phyloP scores from a whole-genome alignment of 306 rosid genomes.

The Acacia acuminata region DNA sequence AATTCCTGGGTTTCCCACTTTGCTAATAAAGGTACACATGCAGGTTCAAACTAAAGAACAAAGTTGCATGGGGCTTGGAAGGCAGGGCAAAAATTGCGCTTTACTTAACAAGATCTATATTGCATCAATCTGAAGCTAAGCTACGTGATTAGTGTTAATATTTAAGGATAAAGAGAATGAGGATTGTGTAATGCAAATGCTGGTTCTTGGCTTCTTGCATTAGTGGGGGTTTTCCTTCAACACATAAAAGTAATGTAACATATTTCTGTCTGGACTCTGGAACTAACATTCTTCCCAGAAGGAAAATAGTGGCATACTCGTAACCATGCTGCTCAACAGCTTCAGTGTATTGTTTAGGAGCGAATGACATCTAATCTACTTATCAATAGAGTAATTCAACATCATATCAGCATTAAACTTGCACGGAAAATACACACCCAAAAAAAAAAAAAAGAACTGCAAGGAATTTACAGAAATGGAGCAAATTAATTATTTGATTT shows the following conservation, averaged over 20 bases:
- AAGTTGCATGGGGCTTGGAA: neutral
- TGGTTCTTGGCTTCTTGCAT: neutral
- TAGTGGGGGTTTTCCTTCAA: neutral
- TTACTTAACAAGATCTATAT: neutral
- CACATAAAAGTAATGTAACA: neutral
- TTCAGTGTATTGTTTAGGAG: neutral
- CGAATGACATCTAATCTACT: neutral
- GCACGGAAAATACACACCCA: neutral
- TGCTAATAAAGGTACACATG: neutral
- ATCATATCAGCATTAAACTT: neutral
- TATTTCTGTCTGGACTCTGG: neutral
- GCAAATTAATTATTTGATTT: neutral
- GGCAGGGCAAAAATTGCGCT: neutral
- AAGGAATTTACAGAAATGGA: neutral
- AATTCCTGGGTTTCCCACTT: neutral
- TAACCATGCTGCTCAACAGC: neutral
- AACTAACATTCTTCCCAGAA: neutral
- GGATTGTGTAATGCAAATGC: neutral
- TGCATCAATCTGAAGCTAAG: neutral
- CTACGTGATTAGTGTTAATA: neutral
- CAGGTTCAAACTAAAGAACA: neutral
- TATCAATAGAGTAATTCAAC: neutral
- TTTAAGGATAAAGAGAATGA: neutral
- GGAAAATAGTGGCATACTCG: neutral
- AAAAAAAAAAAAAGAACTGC: neutral